Conservation (phyloP, 75 land plant genomes). For the Chamaecyparis obtusa region DNA sequence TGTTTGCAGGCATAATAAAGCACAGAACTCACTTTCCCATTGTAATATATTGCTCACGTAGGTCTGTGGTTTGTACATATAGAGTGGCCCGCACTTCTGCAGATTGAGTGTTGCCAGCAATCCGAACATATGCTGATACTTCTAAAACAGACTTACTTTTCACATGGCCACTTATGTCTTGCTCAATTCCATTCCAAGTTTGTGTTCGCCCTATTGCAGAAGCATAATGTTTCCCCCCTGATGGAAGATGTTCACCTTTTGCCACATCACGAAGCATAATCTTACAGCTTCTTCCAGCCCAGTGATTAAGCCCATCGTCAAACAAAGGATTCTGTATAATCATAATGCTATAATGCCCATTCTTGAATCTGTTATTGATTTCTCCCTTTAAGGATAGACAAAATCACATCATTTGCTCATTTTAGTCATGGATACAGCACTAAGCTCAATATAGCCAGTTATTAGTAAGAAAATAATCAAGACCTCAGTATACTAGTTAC, state of each 20-base stretch:
- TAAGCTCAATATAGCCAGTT: conserved; percentile 6
- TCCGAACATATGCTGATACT: conserved; percentile 64
- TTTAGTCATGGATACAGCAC: conserved; percentile 12
- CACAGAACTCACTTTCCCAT: conserved; percentile 65
- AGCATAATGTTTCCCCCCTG: conserved; percentile 58
- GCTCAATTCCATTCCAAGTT: conserved; percentile 93
- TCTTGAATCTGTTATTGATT: conserved; percentile 3
- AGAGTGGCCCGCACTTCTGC: conserved; percentile 71
- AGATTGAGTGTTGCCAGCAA: conserved; percentile 49
- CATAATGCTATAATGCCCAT: conserved; percentile 40
- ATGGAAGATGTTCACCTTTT: conserved; percentile 45
- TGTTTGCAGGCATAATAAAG: background rate
- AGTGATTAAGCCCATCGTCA: conserved; percentile 66
- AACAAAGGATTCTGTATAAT: conserved; percentile 66
- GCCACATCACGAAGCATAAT: conserved; percentile 49
- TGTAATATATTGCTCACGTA: conserved; percentile 69
- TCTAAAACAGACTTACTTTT: conserved; percentile 68
- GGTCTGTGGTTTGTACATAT: conserved; percentile 50
- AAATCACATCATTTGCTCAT: background rate
- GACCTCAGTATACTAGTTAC: background rate
- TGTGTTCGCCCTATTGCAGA: conserved; percentile 68
- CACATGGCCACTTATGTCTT: conserved; percentile 79
- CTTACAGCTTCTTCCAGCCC: conserved; percentile 83
- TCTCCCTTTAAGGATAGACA: conserved; percentile 4
- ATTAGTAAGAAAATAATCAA: background rate